A percentile compares a stretch with the other conserved stretches of the same genome.
Conservation (phyloP, 192 early-diverging fungal genomes). For the Linnemannia exigua region DNA sequence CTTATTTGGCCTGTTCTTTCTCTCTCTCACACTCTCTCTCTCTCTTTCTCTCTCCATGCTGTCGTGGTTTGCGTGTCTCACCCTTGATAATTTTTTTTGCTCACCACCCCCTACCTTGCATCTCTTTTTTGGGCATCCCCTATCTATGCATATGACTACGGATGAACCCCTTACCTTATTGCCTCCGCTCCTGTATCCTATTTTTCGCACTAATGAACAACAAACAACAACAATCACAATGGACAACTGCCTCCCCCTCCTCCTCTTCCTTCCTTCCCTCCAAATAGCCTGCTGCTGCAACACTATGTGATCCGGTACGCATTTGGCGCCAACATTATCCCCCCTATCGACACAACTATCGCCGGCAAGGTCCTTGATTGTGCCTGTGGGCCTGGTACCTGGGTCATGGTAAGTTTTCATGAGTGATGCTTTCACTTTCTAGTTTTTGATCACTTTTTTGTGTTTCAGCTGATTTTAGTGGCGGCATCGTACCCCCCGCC, state of each 20-base stretch:
- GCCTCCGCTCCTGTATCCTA: too few relatives aligned
- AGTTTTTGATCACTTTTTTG: not conserved
- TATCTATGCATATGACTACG: constrained; percentile 48
- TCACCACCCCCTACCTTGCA: not conserved
- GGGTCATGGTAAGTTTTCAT: constrained; percentile 47
- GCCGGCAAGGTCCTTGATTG: constrained; percentile 46
- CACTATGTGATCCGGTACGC: constrained; percentile 55
- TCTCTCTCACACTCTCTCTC: not conserved
- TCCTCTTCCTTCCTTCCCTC: not conserved
- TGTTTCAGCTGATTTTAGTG: not conserved
- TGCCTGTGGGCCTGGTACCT: constrained; percentile 57
- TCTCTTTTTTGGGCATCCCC: not conserved
- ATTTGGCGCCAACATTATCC: constrained; percentile 43
- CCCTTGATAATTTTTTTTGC: not conserved
- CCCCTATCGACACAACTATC: constrained; percentile 34
- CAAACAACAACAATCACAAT: not conserved
- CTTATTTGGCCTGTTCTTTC: not conserved
- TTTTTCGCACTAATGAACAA: not conserved
- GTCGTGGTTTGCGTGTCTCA: too few relatives aligned
- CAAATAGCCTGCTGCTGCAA: constrained; percentile 32
- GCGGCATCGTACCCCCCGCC: too few relatives aligned
- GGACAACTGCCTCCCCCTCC: not conserved
- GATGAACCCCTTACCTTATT: not conserved
- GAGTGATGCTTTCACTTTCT: too few relatives aligned
- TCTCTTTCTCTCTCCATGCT: not conserved